phyloP scores from a whole-genome alignment of 2,329 filamentous ascomycete genomes.

The Botrytis sinoallii region DNA sequence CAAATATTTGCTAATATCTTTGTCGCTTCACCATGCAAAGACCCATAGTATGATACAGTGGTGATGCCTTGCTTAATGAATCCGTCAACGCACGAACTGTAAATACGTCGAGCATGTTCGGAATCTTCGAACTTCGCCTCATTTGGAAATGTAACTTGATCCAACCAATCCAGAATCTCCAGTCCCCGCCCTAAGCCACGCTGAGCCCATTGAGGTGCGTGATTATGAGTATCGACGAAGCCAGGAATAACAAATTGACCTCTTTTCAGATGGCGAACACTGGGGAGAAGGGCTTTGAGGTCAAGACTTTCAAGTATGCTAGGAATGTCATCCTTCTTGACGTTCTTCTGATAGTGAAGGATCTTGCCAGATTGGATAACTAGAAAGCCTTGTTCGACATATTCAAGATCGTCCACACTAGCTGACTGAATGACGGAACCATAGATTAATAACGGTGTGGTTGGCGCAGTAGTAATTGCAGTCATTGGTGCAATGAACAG shows the following conservation, averaged over 20 bases:
- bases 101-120: constrained; percentile 63
- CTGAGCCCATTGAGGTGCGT: constrained; percentile 58
- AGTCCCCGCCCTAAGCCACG: constrained; percentile 32
- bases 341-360: constrained; percentile 8
- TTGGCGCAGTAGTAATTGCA: background rate
- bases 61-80: constrained; percentile 87
- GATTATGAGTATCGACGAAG: constrained; percentile 66
- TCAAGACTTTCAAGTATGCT: background rate
- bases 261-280: constrained; percentile 13
- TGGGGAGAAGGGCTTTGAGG: constrained; percentile 1
- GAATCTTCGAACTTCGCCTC: constrained; percentile 65
- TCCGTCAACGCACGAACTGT: constrained; percentile 70
- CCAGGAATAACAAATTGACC: constrained; percentile 53
- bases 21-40: constrained; percentile 76
- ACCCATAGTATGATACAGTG: constrained; percentile 85
- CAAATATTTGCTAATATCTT: constrained; percentile 84
- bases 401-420: constrained; percentile 13
- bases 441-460: constrained; percentile 15
- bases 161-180: constrained; percentile 56
- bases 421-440: constrained; percentile 22
- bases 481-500: background rate
- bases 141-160: constrained; percentile 61
- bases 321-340: background rate
- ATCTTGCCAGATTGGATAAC: constrained; percentile 20
- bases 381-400: constrained; percentile 19